Percentiles rank a stretch among this genome's conserved stretches.
These are phyloP conservation scores for Lactuca sativa DNA, from an alignment of 129 eudicot genomes.

Conservation along the genomic window DNA sequence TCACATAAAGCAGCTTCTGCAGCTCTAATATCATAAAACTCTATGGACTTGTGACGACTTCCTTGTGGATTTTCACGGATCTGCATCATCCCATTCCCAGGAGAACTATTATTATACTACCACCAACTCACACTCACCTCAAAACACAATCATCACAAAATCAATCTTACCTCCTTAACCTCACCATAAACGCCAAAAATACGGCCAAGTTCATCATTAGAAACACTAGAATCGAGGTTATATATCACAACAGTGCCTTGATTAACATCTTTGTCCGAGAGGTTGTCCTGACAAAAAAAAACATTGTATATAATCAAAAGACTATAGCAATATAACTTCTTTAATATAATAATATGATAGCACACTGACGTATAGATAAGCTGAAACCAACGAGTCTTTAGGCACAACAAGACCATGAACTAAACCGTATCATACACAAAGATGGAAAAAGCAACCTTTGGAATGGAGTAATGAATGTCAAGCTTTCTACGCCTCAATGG, in stretches of 20 bases:
- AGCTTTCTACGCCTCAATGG: slow-evolving; percentile 69
- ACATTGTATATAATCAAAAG: neutral
- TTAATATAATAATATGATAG: neutral
- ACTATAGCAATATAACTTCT: neutral
- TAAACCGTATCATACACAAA: slow-evolving; percentile 11
- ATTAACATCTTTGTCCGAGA: slow-evolving; percentile 68
- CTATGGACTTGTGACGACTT: slow-evolving; percentile 59
- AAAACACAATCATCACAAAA: slow-evolving; percentile 16
- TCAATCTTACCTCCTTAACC: slow-evolving; percentile 74
- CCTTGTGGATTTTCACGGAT: slow-evolving; percentile 68
- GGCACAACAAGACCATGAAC: slow-evolving; percentile 6
- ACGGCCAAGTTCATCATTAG: slow-evolving; percentile 66
- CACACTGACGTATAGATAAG: slow-evolving; percentile 1
- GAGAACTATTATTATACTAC: neutral
- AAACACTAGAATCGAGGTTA: slow-evolving; percentile 66
- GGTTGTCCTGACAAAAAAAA: slow-evolving; percentile 53
- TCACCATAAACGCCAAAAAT: slow-evolving; percentile 88
- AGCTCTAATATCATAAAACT: slow-evolving; percentile 80
- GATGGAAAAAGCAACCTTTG: slow-evolving; percentile 55
- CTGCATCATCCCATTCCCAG: slow-evolving; percentile 38
- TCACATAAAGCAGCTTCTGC: slow-evolving; percentile 84
- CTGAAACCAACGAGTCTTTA: slow-evolving; percentile 13
- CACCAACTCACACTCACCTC: neutral
- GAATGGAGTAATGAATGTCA: slow-evolving; percentile 86
- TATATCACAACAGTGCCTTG: slow-evolving; percentile 74